A percentile compares a stretch with the other conserved stretches of the same genome.
Evolutionary conservation across 805 yeast genomes (phyloP).

Genomic region (Suhomyces pyralidae): DNA sequence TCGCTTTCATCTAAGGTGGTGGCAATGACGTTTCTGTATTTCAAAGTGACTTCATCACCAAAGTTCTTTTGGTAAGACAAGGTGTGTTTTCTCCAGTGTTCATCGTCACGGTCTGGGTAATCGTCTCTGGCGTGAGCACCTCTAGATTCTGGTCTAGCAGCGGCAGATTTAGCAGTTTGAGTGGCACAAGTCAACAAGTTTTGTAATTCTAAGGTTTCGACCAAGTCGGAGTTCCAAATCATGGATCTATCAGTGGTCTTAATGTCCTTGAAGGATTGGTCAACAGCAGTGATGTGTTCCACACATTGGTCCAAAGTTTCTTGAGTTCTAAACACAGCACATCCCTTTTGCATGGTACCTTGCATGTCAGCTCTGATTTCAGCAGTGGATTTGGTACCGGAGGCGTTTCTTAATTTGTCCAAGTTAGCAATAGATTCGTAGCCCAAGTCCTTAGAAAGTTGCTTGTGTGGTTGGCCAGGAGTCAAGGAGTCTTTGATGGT

Average conservation of each 20-base stretch:
- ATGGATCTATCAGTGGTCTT: constrained; percentile 92
- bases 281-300: constrained; percentile 67
- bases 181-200: constrained; percentile 95
- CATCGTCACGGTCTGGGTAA: constrained; percentile 93
- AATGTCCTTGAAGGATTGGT: constrained; percentile 67
- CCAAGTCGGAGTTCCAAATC: constrained; percentile 98
- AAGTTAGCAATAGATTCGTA: constrained; percentile 85
- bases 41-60: constrained; percentile 71
- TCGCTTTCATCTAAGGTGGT: constrained; percentile 87
- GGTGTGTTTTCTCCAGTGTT: constrained; percentile 96
- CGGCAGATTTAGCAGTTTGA: constrained; percentile 92
- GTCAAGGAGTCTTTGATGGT: constrained; percentile 80
- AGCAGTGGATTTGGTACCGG: constrained; percentile 81
- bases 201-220: constrained; percentile 93
- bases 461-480: constrained; percentile 85
- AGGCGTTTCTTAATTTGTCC: constrained; percentile 82
- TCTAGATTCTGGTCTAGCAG: constrained; percentile 94
- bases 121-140: constrained; percentile 99
- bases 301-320: constrained; percentile 92
- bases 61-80: constrained; percentile 80
- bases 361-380: constrained; percentile 91
- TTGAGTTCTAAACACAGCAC: constrained; percentile 95
- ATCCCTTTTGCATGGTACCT: constrained; percentile 92
- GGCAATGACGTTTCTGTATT: constrained; percentile 80
- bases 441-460: constrained; percentile 84